Base-by-base conservation (phyloP, 2,329 filamentous ascomycete genomes). In the Aphanocladium album region DNA sequence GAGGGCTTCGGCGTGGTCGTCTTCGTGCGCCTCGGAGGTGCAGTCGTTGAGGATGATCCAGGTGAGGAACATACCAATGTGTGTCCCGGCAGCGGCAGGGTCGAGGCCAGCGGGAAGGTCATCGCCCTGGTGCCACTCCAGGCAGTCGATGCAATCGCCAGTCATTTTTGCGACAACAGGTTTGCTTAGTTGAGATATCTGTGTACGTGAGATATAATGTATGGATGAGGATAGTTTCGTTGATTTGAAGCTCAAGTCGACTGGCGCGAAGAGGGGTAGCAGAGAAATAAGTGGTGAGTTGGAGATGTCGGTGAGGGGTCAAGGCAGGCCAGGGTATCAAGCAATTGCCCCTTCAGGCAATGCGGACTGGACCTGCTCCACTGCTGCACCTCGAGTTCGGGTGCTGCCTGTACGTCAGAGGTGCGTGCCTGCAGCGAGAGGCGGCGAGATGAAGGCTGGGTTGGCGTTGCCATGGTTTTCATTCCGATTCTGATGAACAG, bases 61-160 rank as follows among this genome's bases (percentile, higher is more conserved):
- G 17, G 46, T 12, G 35, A 58, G 23, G 25, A 58, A 51, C 17
- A 45, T 51, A 35, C 56, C 56, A 14, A 58, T 58, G 35, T 58
- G 56, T 9, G 46, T 51, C 35, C 23, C 37, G 45, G 46, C 56
- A 19, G 23, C 46, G 17, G 5, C n/a, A 16, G 46, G 56, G 12
- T n/a, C 23, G 35, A 58, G 46, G 11, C 8, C 56, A 12, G 17
- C 4, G n/a, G 56, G 35, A 11, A 51, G 21, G 21, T 50, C 35
- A 5, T 4, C 33, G 17, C 7, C 35, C 14, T 23, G 21, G 14
- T 51, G 46, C 46, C 46, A 51, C 12, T 43, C 47, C 19, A 50
- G n/a, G n/a, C n/a, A 3, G 41, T 11, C 25, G 4, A 14, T 3
- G 49, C 37, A 19, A 11, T 41, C 21, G 51, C 23, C 16, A 11